Percentiles rank a stretch among this genome's conserved stretches.
phyloP scores from a whole-genome alignment of 2,329 filamentous ascomycete genomes.

The Reticulascus tulasneorum region DNA sequence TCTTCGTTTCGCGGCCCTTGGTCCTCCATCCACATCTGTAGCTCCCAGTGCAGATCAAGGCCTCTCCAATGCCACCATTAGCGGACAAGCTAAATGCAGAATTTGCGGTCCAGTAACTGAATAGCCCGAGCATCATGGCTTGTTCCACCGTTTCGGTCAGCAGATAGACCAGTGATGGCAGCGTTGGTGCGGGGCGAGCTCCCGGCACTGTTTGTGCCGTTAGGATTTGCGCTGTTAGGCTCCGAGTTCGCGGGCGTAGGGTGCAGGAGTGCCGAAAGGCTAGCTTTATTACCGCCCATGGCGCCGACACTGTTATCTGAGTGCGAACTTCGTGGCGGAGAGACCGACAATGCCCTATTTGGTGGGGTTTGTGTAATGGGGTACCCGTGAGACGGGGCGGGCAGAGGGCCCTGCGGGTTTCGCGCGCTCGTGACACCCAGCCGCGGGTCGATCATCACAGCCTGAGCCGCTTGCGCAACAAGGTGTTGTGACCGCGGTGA shows the following conservation, averaged over 20 bases:
- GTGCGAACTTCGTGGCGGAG: constrained; percentile 41
- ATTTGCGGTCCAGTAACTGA: constrained; percentile 61
- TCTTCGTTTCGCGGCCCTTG: too few relatives aligned
- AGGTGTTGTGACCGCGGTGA: constrained; percentile 42
- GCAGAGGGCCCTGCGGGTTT: constrained; percentile 39
- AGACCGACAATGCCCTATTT: constrained; percentile 42
- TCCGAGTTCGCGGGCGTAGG: constrained; percentile 43
- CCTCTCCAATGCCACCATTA: too few relatives aligned
- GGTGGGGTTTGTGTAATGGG: constrained; percentile 35
- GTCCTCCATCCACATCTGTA: too few relatives aligned
- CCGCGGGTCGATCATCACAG: constrained; percentile 35
- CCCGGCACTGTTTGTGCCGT: constrained; percentile 34
- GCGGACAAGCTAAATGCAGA: constrained; percentile 38
- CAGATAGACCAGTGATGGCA: constrained; percentile 46
- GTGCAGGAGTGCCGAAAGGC: constrained; percentile 48
- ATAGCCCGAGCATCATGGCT: constrained; percentile 63
- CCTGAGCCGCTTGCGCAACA: constrained; percentile 37
- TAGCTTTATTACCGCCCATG: constrained; percentile 35
- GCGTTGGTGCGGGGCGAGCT: constrained; percentile 45
- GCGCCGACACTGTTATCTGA: constrained; percentile 21
- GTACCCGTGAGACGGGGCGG: constrained; percentile 32
- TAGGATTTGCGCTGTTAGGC: constrained; percentile 40
- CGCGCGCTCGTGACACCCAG: constrained; percentile 29
- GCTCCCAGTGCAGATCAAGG: too few relatives aligned
- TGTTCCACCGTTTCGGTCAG: constrained; percentile 47